Evolutionary conservation across 257 asterid species (phyloP).

Genomic region (Dorcoceras hygrometricum): DNA sequence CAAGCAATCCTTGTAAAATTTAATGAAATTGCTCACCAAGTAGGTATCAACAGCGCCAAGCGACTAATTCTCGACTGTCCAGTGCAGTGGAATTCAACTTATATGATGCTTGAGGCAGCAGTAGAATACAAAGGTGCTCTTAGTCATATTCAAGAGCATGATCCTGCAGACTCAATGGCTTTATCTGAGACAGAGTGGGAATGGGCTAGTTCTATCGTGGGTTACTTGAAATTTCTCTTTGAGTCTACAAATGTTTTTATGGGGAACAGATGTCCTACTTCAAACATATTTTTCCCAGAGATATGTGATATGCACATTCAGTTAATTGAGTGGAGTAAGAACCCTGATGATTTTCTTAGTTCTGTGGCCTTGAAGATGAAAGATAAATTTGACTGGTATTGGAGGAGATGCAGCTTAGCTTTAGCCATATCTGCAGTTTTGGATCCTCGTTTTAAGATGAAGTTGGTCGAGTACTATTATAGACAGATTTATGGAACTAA

Average conservation of each 20-base stretch:
- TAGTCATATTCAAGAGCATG: constrained; percentile 56
- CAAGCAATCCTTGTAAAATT: constrained; percentile 60
- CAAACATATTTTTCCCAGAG: constrained; percentile 74
- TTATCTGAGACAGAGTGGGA: constrained; percentile 87
- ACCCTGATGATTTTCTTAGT: constrained; percentile 69
- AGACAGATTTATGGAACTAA: constrained; percentile 58
- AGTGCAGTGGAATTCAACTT: constrained; percentile 74
- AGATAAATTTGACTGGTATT: constrained; percentile 67
- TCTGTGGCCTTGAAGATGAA: constrained; percentile 74
- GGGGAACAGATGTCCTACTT: constrained; percentile 59
- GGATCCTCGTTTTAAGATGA: constrained; percentile 94
- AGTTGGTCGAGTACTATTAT: constrained; percentile 83
- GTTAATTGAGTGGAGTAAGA: constrained; percentile 79
- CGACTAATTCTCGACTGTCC: constrained; percentile 66
- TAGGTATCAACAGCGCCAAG: constrained; percentile 49
- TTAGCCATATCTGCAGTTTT: constrained; percentile 78
- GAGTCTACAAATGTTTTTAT: constrained; percentile 55
- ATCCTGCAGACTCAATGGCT: constrained; percentile 52
- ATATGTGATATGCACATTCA: constrained; percentile 82
- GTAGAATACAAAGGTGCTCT: constrained; percentile 63
- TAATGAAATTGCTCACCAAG: constrained; percentile 63
- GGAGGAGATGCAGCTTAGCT: constrained; percentile 75
- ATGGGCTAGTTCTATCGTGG: constrained; percentile 44
- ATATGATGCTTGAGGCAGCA: constrained; percentile 80
- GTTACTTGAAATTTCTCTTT: constrained; percentile 60